Percentiles rank a stretch among this genome's conserved stretches.
Conservation (phyloP, 2,329 filamentous ascomycete genomes). For the Beauveria varroae region DNA sequence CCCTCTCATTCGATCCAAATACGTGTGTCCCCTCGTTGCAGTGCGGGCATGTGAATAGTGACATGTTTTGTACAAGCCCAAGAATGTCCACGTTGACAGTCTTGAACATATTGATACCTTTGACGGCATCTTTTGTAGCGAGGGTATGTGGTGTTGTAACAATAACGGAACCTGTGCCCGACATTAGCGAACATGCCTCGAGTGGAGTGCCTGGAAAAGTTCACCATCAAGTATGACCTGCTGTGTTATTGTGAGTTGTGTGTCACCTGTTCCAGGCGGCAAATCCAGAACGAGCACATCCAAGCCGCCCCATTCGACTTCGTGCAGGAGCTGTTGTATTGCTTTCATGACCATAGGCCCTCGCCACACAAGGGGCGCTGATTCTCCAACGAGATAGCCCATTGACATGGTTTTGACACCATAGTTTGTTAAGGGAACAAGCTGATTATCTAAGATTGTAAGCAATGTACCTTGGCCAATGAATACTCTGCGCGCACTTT, state of each 20-base stretch:
- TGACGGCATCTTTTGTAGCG: constrained; percentile 82
- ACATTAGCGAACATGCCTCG: background rate
- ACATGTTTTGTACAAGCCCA: constrained; percentile 91
- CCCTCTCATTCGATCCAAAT: constrained; percentile 61
- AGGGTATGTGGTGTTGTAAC: constrained; percentile 92
- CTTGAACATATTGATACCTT: constrained; percentile 88
- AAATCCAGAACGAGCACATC: constrained; percentile 87
- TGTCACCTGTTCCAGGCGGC: constrained; percentile 90
- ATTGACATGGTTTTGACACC: constrained; percentile 98
- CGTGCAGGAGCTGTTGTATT: constrained; percentile 87
- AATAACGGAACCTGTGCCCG: constrained; percentile 61
- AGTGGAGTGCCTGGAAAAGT: constrained; percentile 13
- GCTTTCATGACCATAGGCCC: constrained; percentile 98
- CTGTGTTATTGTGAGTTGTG: constrained; percentile 93
- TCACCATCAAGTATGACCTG: constrained; percentile 80
- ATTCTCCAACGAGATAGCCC: constrained; percentile 79
- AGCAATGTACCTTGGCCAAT: background rate
- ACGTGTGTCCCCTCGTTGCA: constrained; percentile 69
- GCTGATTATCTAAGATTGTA: constrained; percentile 55
- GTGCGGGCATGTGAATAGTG: constrained; percentile 70
- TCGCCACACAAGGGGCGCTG: constrained; percentile 85
- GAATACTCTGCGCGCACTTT: constrained; percentile 42
- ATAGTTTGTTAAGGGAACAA: constrained; percentile 87
- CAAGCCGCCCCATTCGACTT: constrained; percentile 86
- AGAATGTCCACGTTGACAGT: constrained; percentile 75